Evolutionary conservation across 1,284 basidiomycete species (phyloP).

Genomic region (Thecaphora thlaspeos): DNA sequence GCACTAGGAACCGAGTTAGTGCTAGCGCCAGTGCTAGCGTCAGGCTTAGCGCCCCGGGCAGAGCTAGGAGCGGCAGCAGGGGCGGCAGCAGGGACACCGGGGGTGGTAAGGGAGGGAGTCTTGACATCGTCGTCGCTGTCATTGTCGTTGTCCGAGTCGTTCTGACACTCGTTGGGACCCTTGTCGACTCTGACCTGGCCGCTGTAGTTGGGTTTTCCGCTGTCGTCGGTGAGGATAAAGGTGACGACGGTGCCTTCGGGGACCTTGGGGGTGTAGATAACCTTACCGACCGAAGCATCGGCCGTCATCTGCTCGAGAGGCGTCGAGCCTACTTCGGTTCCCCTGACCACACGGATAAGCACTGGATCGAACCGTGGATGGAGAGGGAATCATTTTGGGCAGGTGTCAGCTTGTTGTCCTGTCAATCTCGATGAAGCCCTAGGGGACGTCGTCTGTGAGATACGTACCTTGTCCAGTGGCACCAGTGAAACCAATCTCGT

Average conservation of each 20-base stretch:
- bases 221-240: conserved; percentile 23
- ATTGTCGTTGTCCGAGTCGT: conserved; percentile 3
- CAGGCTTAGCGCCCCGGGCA: not conserved
- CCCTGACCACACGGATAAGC: not conserved
- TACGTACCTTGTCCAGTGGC: not conserved
- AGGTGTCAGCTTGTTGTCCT: no score
- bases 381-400: no score
- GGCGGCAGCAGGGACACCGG: conserved; percentile 5
- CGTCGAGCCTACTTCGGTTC: not conserved
- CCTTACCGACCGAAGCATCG: not conserved
- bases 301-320: not conserved
- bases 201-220: conserved; percentile 20
- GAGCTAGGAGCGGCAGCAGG: conserved; percentile 4
- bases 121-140: no score
- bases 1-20: no score
- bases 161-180: conserved; percentile 24
- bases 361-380: not conserved
- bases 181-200: conserved; percentile 13
- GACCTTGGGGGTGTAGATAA: not conserved
- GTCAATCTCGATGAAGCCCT: no score
- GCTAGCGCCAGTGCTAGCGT: no score
- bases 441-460: no score
- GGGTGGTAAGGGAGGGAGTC: no score
- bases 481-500: not conserved
- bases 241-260: conserved; percentile 17